Conservation (phyloP, 1,284 basidiomycete species). For the Rugosomyces carneus region DNA sequence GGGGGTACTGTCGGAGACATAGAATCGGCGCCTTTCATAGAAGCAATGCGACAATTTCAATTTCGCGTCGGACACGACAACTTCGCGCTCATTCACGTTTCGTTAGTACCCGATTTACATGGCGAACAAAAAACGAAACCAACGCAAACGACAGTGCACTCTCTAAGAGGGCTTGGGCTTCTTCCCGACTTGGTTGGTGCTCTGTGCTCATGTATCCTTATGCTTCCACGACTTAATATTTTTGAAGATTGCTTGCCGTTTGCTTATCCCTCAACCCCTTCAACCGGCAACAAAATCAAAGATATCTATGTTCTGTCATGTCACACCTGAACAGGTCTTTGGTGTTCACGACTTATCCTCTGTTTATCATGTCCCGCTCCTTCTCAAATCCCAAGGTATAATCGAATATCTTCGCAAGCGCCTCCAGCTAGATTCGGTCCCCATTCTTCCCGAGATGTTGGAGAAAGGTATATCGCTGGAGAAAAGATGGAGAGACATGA, state of each 20-base stretch:
- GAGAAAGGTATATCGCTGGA: constrained; percentile 64
- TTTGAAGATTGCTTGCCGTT: constrained; percentile 84
- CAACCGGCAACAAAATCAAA: constrained; percentile 87
- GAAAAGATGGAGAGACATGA: constrained; percentile 80
- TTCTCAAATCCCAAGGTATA: constrained; percentile 91
- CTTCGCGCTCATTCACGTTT: constrained; percentile 97
- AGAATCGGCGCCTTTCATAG: constrained; percentile 95
- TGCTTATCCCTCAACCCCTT: constrained; percentile 68
- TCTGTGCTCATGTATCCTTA: background rate
- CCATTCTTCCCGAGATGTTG: constrained; percentile 48
- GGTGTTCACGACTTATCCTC: constrained; percentile 96
- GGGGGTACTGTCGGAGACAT: constrained; percentile 97
- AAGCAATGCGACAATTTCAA: constrained; percentile 99
- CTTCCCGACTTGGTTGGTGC: constrained; percentile 82
- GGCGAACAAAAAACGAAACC: constrained; percentile 99
- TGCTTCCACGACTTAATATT: background rate
- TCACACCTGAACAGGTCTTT: constrained; percentile 88
- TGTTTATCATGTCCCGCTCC: constrained; percentile 95
- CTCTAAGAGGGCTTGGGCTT: constrained; percentile 88
- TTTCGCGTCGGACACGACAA: constrained; percentile 97
- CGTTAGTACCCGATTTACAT: constrained; percentile 96
- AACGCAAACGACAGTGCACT: constrained; percentile 95
- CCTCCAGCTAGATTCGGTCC: constrained; percentile 64
- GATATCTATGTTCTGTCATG: constrained; percentile 99
- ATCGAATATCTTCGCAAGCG: constrained; percentile 80